These are phyloP conservation scores for Usnea hakonensis DNA, from an alignment of 495 filamentous ascomycete genomes.

Conservation along the genomic window DNA sequence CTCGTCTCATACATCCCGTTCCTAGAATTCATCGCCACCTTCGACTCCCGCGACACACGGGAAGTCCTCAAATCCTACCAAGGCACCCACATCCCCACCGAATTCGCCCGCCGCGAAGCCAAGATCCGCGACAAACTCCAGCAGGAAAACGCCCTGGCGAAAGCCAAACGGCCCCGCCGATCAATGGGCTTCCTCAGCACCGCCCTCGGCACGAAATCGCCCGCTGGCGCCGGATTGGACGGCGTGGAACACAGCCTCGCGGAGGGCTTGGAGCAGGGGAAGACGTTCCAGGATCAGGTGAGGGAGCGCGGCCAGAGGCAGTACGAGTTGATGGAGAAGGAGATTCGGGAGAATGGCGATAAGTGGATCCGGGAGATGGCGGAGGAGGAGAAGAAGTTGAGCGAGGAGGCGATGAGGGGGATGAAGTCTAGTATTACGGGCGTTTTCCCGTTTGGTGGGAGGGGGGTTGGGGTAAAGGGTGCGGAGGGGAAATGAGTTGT, in stretches of 20 bases:
- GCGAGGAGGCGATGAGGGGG: conserved; percentile 82
- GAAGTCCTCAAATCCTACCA: conserved; percentile 80
- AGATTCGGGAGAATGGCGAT: conserved; percentile 86
- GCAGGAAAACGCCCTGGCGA: conserved; percentile 63
- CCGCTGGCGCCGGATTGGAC: conserved; percentile 39
- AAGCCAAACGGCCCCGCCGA: conserved; percentile 49
- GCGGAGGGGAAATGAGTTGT: conserved; percentile 29
- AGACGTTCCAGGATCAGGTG: conserved; percentile 91
- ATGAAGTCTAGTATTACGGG: conserved; percentile 62
- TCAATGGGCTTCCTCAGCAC: conserved; percentile 56
- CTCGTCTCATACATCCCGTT: conserved; percentile 87
- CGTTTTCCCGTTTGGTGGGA: conserved; percentile 39
- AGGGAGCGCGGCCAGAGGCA: conserved; percentile 83
- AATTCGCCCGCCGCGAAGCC: conserved; percentile 85
- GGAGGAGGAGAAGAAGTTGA: conserved; percentile 71
- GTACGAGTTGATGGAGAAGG: conserved; percentile 78
- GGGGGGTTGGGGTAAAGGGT: conserved; percentile 17
- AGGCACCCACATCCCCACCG: conserved; percentile 73
- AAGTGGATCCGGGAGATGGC: conserved; percentile 92
- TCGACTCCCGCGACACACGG: conserved; percentile 79
- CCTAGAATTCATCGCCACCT: conserved; percentile 92
- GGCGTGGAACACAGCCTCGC: conserved; percentile 58
- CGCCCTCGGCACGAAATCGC: conserved; percentile 67
- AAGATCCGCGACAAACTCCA: conserved; percentile 71
- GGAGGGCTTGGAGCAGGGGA: conserved; percentile 74